Base-by-base conservation (phyloP, 129 eudicot genomes). In the Chrysanthemum lavandulifolium region DNA sequence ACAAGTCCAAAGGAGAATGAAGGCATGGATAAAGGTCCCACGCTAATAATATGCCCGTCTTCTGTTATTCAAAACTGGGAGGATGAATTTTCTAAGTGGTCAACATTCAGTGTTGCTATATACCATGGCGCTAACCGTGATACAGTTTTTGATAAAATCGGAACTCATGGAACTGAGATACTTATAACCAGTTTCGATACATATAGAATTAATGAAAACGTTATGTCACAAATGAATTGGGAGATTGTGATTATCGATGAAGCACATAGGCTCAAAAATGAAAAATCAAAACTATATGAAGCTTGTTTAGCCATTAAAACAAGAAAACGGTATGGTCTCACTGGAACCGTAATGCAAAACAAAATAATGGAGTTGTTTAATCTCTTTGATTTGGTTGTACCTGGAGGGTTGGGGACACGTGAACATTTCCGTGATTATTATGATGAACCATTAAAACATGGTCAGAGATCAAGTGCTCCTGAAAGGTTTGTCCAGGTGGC, bases 261-360 rank as follows among this genome's bases (percentile, higher is more conserved):
- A 80, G 98, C 97, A 40, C 98, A 94, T 76, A 86, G 96, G 55
- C 91, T 94, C 33, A 94, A 94, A 77, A 94, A 90, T 73, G 98
- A 94, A 69, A 94, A 88, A 72, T 94, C 97, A 65, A 90, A 94
- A 84, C 92, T 94, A 3, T 90, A 94, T 76, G 70, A 53, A 60
- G 91, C 96, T 14, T 94, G 98, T 72, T 69, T 84, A 51, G 78
- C 72, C 43, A 90, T 94, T 29, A 79, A 78, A 78, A 90, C 98
- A 61, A 84, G 14, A 48, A 88, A 84, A 53, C 84, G 97, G 0
- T 94, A 90, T 54, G 98, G 97, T 71, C 93, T 94, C 13, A 94
- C 98, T 1, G 98, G 98, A 63, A 94, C 98, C 3, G 70, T 94
- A 67, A 86, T 94, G 98, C 97, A 94, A 78, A 94, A 94, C 85